Base-by-base conservation (phyloP, 441 rosid genomes). In the Mallotus repandus region DNA sequence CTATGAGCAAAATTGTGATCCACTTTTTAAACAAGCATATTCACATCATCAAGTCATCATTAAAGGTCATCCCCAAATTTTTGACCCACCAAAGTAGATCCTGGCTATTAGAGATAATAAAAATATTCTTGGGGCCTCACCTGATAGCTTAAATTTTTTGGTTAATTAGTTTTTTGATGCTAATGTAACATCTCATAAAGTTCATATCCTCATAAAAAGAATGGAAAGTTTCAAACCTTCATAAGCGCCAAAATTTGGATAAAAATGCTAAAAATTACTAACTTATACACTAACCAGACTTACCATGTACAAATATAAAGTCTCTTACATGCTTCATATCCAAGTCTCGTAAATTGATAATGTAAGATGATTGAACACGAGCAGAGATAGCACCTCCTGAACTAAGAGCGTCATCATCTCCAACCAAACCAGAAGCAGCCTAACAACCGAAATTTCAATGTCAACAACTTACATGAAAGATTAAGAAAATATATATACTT, bases 261-360 rank as follows among this genome's bases (percentile, higher is more conserved):
- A 9, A 45, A 60, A 49, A 29, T 38, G 41, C 41, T 38, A 38
- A 38, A 38, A 38, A 38, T 38, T 13, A 60, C 11, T 21, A 75
- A 58, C 21, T 13, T 56, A 63, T 13, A 61, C 7, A 25, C 29
- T 52, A 62, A 52, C 8, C 75, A 73, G 61, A 75, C 96, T 79
- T 81, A 96, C 99, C 99, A 74, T 92, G 89, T 52, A 94, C 86
- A 81, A 96, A 96, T 81, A 96, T 84, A 78, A 96, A 94, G 83
- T 96, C 98, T 85, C 94, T 94, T 63, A 94, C 85, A 74, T 96
- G 98, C 86, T 89, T 94, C 91, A 96, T 84, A 72, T 85, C 95
- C 82, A 92, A 80, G 79, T 94, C 99, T 67, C 94, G 91, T 79
- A 96, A 85, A 80, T 84, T 91, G 79, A 96, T 85, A 35, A 89